Base-by-base conservation (phyloP, 1,284 basidiomycete genomes). In the Fomitiporia mediterranea region DNA sequence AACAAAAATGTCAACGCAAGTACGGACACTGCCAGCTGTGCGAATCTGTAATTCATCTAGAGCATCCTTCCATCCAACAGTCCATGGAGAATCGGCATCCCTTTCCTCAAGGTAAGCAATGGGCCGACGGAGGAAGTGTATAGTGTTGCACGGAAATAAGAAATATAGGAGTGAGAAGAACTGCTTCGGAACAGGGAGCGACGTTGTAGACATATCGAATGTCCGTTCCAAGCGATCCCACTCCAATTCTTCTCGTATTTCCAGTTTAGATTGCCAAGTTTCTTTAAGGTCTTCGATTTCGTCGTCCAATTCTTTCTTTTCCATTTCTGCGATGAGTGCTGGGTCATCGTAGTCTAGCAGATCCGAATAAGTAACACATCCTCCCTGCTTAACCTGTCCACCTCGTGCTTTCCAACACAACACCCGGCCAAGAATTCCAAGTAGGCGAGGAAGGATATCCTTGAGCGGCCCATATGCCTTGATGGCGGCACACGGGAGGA, bases 131-230 rank as follows among this genome's bases (percentile, higher is more conserved):
- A 94, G 68, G 68, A 94, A 94, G 58, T 77, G 77, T 56, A 94
- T 73, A 46, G 86, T 73, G 72, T 93, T 93, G 74, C 84, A 88
- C 1, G 92, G 92, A 69, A 89, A 95, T 53, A 95, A 79, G 64
- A 91, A 94, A 70, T 94, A 95, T 61, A 95, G 73, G 55, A 82
- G 77, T 5, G 87, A 86, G 72, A 93, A 94, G 65, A 79, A 86
- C 53, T 75, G 76, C 37, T 80, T 77, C 13, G 79, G 75, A 17
- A 78, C 77, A 35, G 86, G 87, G 1, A 78, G 68, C 19, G 74
- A 70, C 4, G 80, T 75, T 9, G 74, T 69, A 1, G 73, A 72
- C 13, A 75, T 72, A 55, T 76, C 70, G 63, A 86, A 82, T 0
- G 80, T 76, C 61, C 74, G 70, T 52, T 86, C 80, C 25, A 89